A percentile compares a stretch with the other conserved stretches of the same genome.
These are phyloP conservation scores for Lyophyllum decastes DNA, from an alignment of 768 basidiomycete genomes.

Conservation along the genomic window DNA sequence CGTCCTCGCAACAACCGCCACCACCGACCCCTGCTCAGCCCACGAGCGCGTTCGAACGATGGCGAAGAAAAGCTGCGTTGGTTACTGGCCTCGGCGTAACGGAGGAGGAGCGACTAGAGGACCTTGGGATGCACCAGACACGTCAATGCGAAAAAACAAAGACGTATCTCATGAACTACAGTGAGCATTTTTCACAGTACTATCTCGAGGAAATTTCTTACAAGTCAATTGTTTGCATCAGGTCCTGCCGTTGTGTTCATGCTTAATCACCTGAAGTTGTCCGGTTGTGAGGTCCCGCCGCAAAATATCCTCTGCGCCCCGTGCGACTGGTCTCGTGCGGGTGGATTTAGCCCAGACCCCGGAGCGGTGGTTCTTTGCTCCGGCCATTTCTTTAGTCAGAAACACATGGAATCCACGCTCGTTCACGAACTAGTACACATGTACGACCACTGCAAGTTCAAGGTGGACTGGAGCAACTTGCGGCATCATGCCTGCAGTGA, in stretches of 20 bases:
- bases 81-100: slow-evolving; percentile 51
- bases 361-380: slow-evolving; percentile 87
- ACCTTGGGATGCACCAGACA: slow-evolving; percentile 37
- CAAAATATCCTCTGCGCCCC: slow-evolving; percentile 83
- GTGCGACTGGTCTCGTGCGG: slow-evolving; percentile 71
- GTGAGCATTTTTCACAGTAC: slow-evolving; percentile 42
- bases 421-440: slow-evolving; percentile 93
- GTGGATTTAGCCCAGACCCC: slow-evolving; percentile 79
- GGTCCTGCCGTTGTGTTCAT: slow-evolving; percentile 90
- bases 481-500: slow-evolving; percentile 97
- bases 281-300: slow-evolving; percentile 69
- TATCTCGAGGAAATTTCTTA: slow-evolving; percentile 12
- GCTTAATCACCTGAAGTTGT: slow-evolving; percentile 82
- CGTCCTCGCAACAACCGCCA: slow-evolving; percentile 11
- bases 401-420: slow-evolving; percentile 91
- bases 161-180: slow-evolving; percentile 64
- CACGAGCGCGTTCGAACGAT: slow-evolving; percentile 46
- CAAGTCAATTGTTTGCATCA: slow-evolving; percentile 26
- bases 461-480: slow-evolving; percentile 88
- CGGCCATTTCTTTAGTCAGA: slow-evolving; percentile 76
- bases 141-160: slow-evolving; percentile 70
- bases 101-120: slow-evolving; percentile 44
- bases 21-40: slow-evolving; percentile 24
- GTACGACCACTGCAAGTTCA: slow-evolving; percentile 95
- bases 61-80: slow-evolving; percentile 46